Evolutionary conservation across 2,329 filamentous ascomycete species (phyloP).

Genomic region (Cladosporium colombiae): DNA sequence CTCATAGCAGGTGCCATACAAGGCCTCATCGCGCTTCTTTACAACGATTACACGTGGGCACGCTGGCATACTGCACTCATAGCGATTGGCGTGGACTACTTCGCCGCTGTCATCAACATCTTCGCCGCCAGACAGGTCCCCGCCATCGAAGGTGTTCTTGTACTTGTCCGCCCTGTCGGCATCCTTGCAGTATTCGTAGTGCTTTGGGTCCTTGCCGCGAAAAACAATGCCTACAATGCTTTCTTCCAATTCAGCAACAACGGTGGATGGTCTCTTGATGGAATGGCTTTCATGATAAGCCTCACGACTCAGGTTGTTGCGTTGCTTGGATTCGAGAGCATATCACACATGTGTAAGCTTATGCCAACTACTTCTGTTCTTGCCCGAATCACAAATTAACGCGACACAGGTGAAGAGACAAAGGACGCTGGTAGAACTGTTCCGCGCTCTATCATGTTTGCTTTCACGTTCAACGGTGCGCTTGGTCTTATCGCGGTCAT

Average conservation of each 20-base stretch:
- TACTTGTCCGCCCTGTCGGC: slow-evolving; percentile 53
- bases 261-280: slow-evolving; percentile 47
- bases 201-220: slow-evolving; percentile 45
- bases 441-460: slow-evolving; percentile 29
- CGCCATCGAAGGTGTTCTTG: slow-evolving; percentile 48
- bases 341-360: slow-evolving; percentile 28
- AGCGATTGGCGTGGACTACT: slow-evolving; percentile 44
- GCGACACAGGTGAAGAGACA: slow-evolving; percentile 29
- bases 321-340: slow-evolving; percentile 30
- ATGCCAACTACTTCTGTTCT: too few species aligned
- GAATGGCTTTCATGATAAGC: slow-evolving; percentile 48
- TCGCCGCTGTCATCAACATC: slow-evolving; percentile 46
- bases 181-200: slow-evolving; percentile 55
- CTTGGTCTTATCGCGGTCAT: slow-evolving; percentile 30
- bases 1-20: slow-evolving; percentile 35
- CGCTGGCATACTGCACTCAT: slow-evolving; percentile 54
- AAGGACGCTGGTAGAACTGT: slow-evolving; percentile 28
- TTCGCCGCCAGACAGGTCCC: slow-evolving; percentile 47
- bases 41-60: slow-evolving; percentile 27
- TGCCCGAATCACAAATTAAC: too few species aligned
- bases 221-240: slow-evolving; percentile 44
- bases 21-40: slow-evolving; percentile 34
- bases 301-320: slow-evolving; percentile 32
- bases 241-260: slow-evolving; percentile 53
- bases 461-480: slow-evolving; percentile 24